These are phyloP conservation scores for Lentinula lateritia DNA, from an alignment of 768 basidiomycete genomes.

Conservation along the genomic window DNA sequence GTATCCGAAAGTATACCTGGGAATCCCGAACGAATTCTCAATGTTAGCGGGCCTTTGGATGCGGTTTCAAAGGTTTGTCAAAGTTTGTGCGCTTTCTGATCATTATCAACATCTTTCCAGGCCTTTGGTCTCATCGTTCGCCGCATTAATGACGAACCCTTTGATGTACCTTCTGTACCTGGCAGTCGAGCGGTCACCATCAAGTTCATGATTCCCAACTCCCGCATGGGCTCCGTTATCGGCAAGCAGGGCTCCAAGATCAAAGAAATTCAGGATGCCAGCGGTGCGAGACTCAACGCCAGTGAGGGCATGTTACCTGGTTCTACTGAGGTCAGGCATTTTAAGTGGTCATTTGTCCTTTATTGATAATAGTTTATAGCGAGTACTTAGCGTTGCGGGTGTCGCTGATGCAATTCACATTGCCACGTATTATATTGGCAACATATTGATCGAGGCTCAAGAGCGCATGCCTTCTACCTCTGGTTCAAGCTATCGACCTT, in stretches of 20 bases:
- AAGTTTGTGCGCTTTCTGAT: background rate
- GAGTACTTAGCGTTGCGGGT: slow-evolving; percentile 94
- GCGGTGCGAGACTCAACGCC: slow-evolving; percentile 92
- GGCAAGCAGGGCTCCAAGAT: slow-evolving; percentile 98
- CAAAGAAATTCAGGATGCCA: slow-evolving; percentile 99
- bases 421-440: slow-evolving; percentile 98
- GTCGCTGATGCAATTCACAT: slow-evolving; percentile 99
- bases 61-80: slow-evolving; percentile 91
- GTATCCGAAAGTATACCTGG: slow-evolving; percentile 98
- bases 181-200: slow-evolving; percentile 98
- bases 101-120: slow-evolving; percentile 34
- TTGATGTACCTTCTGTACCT: slow-evolving; percentile 95
- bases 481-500: slow-evolving; percentile 65
- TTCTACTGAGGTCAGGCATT: slow-evolving; percentile 83
- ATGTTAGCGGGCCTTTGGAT: slow-evolving; percentile 93
- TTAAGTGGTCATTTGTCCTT: slow-evolving; percentile 6
- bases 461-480: slow-evolving; percentile 72
- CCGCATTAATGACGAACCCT: slow-evolving; percentile 98
- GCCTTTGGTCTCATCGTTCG: slow-evolving; percentile 98
- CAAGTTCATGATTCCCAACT: slow-evolving; percentile 99
- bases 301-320: slow-evolving; percentile 98
- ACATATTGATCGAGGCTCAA: slow-evolving; percentile 91
- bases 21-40: slow-evolving; percentile 97
- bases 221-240: slow-evolving; percentile 98
- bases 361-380: slow-evolving; percentile 40